Evolutionary conservation across 768 basidiomycete species (phyloP).

Genomic region (Tulasnella sp.): DNA sequence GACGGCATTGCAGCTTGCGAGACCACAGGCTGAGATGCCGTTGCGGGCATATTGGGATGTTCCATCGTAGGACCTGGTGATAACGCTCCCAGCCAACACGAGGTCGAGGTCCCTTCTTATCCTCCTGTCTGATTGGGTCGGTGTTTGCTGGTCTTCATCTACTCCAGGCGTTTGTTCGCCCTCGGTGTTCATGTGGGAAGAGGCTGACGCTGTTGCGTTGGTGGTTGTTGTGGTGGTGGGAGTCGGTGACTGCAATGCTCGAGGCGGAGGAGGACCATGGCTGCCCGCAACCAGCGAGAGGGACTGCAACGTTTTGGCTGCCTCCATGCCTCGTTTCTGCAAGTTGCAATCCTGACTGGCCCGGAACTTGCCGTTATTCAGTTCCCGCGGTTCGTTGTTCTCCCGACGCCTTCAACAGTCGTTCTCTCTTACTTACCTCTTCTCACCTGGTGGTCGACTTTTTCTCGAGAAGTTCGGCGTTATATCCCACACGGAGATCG

Average conservation of each 20-base stretch:
- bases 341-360: conserved; percentile 11
- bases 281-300: background rate
- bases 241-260: conserved; percentile 7
- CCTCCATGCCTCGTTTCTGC: conserved; percentile 3
- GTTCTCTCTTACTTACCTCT: background rate
- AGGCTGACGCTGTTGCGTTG: background rate
- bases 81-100: conserved; percentile 8
- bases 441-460: background rate
- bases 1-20: conserved; percentile 63
- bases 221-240: conserved; percentile 5
- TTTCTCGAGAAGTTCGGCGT: background rate
- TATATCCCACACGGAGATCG: background rate
- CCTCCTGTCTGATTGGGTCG: background rate
- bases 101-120: conserved; percentile 11
- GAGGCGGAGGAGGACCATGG: background rate
- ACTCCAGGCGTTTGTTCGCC: background rate
- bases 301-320: conserved; percentile 6
- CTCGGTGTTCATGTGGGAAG: conserved; percentile 5
- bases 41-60: conserved; percentile 53
- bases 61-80: conserved; percentile 38
- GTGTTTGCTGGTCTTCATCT: background rate
- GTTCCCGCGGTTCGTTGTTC: conserved; percentile 9
- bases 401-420: background rate
- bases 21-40: conserved; percentile 55
- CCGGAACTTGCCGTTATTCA: background rate